These are phyloP conservation scores for Corchorus olitorius DNA, from an alignment of 345 rosid species.

Conservation along the genomic window DNA sequence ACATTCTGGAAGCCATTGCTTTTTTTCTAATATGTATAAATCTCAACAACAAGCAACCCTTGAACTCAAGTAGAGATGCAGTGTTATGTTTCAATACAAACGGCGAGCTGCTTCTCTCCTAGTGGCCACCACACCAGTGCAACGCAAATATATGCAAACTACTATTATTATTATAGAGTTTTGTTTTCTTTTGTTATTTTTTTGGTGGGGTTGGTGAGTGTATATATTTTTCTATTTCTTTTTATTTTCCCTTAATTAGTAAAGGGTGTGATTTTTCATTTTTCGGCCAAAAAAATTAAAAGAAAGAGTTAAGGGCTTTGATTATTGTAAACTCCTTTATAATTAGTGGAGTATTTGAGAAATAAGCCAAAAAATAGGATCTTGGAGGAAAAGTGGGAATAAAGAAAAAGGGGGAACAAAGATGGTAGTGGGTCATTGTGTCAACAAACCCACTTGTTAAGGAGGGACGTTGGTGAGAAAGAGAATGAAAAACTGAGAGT, in stretches of 20 bases:
- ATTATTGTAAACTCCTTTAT: no score
- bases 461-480: not conserved
- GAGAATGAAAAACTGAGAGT: no score
- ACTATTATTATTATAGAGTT: not conserved
- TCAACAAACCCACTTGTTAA: not conserved
- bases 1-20: slow-evolving; percentile 67
- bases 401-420: not conserved
- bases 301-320: no score
- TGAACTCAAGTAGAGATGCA: not conserved
- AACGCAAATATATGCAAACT: not conserved
- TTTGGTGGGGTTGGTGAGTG: not conserved
- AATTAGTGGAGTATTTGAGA: not conserved
- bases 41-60: not conserved
- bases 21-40: slow-evolving; percentile 11
- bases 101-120: not conserved
- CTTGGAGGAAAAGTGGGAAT: not conserved
- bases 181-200: not conserved
- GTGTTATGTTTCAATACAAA: not conserved
- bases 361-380: not conserved
- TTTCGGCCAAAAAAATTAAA: no score
- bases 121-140: not conserved
- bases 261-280: no score
- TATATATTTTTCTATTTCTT: not conserved
- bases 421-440: slow-evolving; percentile 8
- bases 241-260: not conserved